Evolutionary conservation across 139 green algal genomes (phyloP).

Genomic region (Chlorella ohadii): DNA sequence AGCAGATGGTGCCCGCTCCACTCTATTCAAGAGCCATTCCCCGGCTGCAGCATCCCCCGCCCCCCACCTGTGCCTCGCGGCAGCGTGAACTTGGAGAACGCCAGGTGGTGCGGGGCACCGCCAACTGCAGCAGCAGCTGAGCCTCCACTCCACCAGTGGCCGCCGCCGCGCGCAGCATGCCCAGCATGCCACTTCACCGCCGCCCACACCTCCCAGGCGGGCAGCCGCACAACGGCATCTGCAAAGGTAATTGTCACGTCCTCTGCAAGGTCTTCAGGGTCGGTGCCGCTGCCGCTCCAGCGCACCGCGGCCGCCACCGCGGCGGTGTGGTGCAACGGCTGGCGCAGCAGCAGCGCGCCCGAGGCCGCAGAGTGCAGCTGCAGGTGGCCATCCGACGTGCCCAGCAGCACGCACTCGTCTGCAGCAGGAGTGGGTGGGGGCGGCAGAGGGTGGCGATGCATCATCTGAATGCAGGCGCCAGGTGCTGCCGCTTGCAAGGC

Average conservation of each 20-base stretch:
- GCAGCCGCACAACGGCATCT: conserved; percentile 59
- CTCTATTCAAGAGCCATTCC: no score
- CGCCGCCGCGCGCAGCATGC: background rate
- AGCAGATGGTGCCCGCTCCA: no score
- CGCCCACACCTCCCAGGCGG: conserved; percentile 47
- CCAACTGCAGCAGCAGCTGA: conserved; percentile 1
- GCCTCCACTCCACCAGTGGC: conserved; percentile 30
- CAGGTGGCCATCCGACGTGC: conserved; percentile 63
- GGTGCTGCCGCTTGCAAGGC: no score
- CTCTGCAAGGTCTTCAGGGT: conserved; percentile 49
- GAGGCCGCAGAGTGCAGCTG: conserved; percentile 56
- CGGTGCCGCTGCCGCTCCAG: conserved; percentile 37
- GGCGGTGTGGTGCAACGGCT: conserved; percentile 41
- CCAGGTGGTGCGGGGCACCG: conserved; percentile 18
- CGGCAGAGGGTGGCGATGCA: no score
- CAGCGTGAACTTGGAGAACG: conserved; percentile 57
- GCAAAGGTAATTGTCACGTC: conserved; percentile 64
- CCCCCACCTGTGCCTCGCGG: conserved; percentile 32
- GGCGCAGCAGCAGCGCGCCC: conserved; percentile 59
- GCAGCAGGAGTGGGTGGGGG: background rate
- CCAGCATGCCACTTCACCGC: conserved; percentile 12
- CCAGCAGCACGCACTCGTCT: conserved; percentile 57
- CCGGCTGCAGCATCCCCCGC: no score
- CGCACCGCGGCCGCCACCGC: background rate
- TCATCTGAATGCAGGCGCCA: no score